Evolutionary conservation across 768 basidiomycete genomes (phyloP).

Genomic region (Boletus rubropictus): DNA sequence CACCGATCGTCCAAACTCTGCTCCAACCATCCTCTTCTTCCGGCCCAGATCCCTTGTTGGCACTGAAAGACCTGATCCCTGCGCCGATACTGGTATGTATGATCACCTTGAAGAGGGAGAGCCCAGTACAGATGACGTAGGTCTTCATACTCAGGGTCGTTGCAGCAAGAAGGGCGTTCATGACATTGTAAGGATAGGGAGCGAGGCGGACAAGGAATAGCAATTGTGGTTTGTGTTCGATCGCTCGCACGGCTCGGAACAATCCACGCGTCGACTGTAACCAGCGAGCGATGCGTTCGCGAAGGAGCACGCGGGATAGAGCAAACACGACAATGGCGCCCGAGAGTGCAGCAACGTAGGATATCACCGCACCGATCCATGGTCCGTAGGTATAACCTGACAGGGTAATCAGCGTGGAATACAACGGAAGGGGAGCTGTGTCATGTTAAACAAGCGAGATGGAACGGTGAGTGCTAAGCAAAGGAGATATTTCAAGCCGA

Average conservation of each 20-base stretch:
- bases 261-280: slow-evolving; percentile 65
- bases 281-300: slow-evolving; percentile 65
- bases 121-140: slow-evolving; percentile 73
- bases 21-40: slow-evolving; percentile 43
- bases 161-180: slow-evolving; percentile 90
- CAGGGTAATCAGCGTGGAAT: slow-evolving; percentile 88
- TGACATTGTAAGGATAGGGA: slow-evolving; percentile 91
- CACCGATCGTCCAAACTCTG: slow-evolving; percentile 58
- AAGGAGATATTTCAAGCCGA: slow-evolving; percentile 1
- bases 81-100: slow-evolving; percentile 86
- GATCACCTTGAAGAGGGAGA: slow-evolving; percentile 85
- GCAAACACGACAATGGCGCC: slow-evolving; percentile 83
- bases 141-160: slow-evolving; percentile 73
- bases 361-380: slow-evolving; percentile 78
- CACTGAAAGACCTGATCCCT: slow-evolving; percentile 72
- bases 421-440: slow-evolving; percentile 82
- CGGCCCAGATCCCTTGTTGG: slow-evolving; percentile 40
- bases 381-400: slow-evolving; percentile 89
- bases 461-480: slow-evolving; percentile 10
- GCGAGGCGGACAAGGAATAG: slow-evolving; percentile 89
- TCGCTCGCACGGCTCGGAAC: slow-evolving; percentile 76
- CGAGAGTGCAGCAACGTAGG: slow-evolving; percentile 77
- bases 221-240: slow-evolving; percentile 81
- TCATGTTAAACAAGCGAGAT: background rate
- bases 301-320: slow-evolving; percentile 69